Evolutionary conservation across 345 rosid species (phyloP), one percentile per base, ranked within the genome.

Genomic region (Ailanthus altissimus): DNA sequence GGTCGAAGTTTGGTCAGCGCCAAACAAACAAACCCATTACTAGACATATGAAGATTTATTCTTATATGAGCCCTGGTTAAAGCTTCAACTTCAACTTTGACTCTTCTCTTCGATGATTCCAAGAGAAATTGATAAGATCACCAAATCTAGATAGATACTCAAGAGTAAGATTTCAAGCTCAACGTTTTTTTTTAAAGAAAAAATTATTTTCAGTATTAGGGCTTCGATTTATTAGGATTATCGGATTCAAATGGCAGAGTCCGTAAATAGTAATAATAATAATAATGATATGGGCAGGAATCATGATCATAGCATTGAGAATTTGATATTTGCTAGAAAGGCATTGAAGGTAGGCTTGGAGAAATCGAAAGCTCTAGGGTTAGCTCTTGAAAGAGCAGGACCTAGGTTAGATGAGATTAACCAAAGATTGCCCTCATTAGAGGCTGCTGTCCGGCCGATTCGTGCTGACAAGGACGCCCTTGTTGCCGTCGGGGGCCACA

Each of bases 401-500:
- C 95, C 95, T 26, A 92, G 94, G 74, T 81, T 96, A 70, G 88
- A 88, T 18, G 97, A 91, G 90, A 92, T 96, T 84, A 88, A 81
- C 78, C 90, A 85, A 57, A 84, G 98, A 76, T 74, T 94, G 80
- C 95, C 97, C 21, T 87, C 86, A 0, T 77, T 96, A 23, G 97
- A 84, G 85, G 93, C 98, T 46, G 85, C 98, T 0, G 97, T 96
- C 2, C 93, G 99, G 47, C 98, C 98, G 0, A 96, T 96, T 76
- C 90, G 95, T 18, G 98, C 98, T 0, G 95, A 96, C 51, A 88
- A 90, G 83, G 97, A 96, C 0, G 98, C 99, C 54, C 91, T 96
- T 38, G 83, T 25, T 0, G 93, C 90, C 0, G 99, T 91, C 7
- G 94, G 98, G 32, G 99, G 97, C 2, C 97, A 96, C 79, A 96